phyloP scores from a whole-genome alignment of 2,329 filamentous ascomycete species.

The Fonsecaea pugnacius region DNA sequence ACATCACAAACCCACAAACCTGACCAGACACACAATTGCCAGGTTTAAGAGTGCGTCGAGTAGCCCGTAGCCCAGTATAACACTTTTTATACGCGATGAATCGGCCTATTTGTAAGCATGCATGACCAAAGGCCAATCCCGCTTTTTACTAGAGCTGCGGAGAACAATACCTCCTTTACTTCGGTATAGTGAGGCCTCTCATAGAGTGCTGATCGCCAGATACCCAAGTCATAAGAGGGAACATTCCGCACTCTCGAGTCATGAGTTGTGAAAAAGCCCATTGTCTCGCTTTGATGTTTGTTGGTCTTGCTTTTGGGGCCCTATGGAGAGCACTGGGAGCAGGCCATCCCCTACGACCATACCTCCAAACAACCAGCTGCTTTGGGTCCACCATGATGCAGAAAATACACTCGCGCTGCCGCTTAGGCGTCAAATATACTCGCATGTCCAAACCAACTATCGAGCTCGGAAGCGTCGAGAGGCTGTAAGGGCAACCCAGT shows the following conservation, averaged over 20 bases:
- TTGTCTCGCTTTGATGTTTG: neutral
- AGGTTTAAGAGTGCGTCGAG: neutral
- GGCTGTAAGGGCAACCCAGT: slow-evolving; percentile 4
- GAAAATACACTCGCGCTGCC: slow-evolving; percentile 7
- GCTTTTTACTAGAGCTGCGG: neutral
- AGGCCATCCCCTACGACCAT: neutral
- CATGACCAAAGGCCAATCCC: neutral
- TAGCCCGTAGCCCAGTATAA: neutral
- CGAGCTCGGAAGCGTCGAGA: slow-evolving; percentile 16
- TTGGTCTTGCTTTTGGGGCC: neutral
- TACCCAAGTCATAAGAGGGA: too few species aligned
- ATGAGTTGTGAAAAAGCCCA: neutral
- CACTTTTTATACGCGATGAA: neutral
- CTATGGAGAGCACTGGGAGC: slow-evolving; percentile 2
- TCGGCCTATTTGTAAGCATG: neutral
- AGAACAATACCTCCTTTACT: neutral
- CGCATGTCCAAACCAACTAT: slow-evolving; percentile 21
- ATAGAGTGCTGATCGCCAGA: too few species aligned
- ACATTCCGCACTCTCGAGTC: neutral
- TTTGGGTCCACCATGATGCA: slow-evolving; percentile 17
- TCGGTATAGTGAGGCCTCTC: neutral
- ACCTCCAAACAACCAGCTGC: neutral
- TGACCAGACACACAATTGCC: too few species aligned
- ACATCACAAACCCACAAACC: too few species aligned
- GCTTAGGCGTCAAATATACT: slow-evolving; percentile 13